Base-by-base conservation (phyloP, 129 eudicot genomes). In the Saposhnikovia divaricata region DNA sequence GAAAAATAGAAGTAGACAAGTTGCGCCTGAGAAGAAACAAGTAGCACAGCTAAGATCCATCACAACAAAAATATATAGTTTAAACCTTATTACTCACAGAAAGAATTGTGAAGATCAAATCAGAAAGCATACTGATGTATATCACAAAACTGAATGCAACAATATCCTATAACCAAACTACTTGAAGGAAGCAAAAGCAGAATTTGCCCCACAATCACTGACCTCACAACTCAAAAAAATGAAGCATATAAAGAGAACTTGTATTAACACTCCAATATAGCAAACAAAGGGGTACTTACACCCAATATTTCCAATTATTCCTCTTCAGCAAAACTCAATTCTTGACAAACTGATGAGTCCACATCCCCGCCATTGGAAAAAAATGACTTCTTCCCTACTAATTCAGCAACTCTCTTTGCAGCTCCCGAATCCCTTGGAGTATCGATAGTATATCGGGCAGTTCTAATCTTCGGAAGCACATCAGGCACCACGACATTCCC, bases 401-500 rank as follows among this genome's bases (percentile, higher is more conserved):
- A 72, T 78, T 94, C 93, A 19, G 87, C 93, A 51, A 91, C 93
- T 86, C 91, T 86, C 70, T 91, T 94, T 0, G 96, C 97, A 31
- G 93, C 91, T 18, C 98, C 98, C 4, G 98, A 94, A 68, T 90
- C 96, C 63, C 97, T 73, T 40, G 92, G 93, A 73, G 85, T 82
- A 31, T 91, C 97, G 25, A 83, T 87, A 43, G 51, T 39, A 71
- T 77, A 82, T 40, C 93, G 84, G 18, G 78, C 76, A 50, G 86
- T 90, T 82, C 83, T 85, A 72, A 94, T 86, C 85, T 57, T 84
- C 0, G 90, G 92, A 72, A 86, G 90, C 81, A 75, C n/a, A 31
- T 82, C 82, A 74, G 79, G 81, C 71, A 59, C 59, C 44, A 45
- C 79, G 28, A 79, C 13, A 46, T 82, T 82, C 45, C 80, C 82